Evolutionary conservation across 352 stramenopile species (phyloP).

Genomic region (Phytophthora melonis): DNA sequence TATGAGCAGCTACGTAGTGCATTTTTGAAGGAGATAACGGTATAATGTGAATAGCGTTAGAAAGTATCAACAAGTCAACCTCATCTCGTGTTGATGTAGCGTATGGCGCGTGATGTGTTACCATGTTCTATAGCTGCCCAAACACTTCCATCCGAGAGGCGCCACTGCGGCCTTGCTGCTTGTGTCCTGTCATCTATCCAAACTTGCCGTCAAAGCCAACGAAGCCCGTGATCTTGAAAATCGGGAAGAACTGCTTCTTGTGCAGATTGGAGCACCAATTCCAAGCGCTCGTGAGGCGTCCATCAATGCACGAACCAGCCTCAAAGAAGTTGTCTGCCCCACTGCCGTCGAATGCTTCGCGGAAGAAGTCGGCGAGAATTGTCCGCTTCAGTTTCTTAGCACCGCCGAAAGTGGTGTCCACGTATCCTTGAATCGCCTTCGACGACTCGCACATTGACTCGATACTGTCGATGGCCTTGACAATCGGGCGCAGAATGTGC

Average conservation of each 20-base stretch:
- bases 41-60: slow-evolving; percentile 38
- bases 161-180: not conserved
- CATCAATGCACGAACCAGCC: slow-evolving; percentile 96
- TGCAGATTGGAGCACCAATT: slow-evolving; percentile 97
- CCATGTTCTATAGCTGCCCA: slow-evolving; percentile 23
- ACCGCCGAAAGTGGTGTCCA: slow-evolving; percentile 88
- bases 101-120: slow-evolving; percentile 8
- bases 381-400: slow-evolving; percentile 84
- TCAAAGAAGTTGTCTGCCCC: slow-evolving; percentile 97
- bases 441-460: slow-evolving; percentile 62
- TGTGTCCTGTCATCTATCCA: slow-evolving; percentile 45
- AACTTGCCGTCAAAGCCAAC: slow-evolving; percentile 98
- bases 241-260: slow-evolving; percentile 94
- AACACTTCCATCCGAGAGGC: not conserved
- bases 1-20: slow-evolving; percentile 17
- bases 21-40: slow-evolving; percentile 26
- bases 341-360: slow-evolving; percentile 96
- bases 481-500: slow-evolving; percentile 88
- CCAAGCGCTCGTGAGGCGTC: slow-evolving; percentile 96
- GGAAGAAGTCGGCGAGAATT: slow-evolving; percentile 97
- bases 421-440: slow-evolving; percentile 66
- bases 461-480: slow-evolving; percentile 87
- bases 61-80: slow-evolving; percentile 22
- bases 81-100: slow-evolving; percentile 24
- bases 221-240: slow-evolving; percentile 98